phyloP scores from a whole-genome alignment of 352 stramenopile genomes.

The Phytophthora hybrid region DNA sequence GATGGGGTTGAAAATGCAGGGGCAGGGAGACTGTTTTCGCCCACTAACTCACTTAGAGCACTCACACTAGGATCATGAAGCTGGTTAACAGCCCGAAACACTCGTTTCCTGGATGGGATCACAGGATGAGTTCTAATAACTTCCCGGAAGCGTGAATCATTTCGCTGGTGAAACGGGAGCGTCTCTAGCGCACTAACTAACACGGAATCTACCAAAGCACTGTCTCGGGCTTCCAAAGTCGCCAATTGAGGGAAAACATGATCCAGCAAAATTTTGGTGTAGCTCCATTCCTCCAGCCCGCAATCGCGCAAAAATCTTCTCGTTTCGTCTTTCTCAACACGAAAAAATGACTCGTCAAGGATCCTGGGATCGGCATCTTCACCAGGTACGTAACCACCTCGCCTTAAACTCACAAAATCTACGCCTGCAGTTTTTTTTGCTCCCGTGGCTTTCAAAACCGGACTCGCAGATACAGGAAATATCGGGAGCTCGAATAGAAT shows the following conservation, averaged over 20 bases:
- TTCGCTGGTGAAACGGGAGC: conserved; percentile 62
- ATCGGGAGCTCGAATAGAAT: conserved; percentile 61
- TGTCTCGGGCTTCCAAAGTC: conserved; percentile 41
- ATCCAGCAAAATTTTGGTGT: conserved; percentile 64
- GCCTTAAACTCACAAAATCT: conserved; percentile 41
- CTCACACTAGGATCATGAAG: conserved; percentile 77
- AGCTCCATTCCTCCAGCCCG: conserved; percentile 64
- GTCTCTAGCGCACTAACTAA: conserved; percentile 55
- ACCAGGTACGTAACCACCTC: conserved; percentile 52
- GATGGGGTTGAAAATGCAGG: conserved; percentile 53
- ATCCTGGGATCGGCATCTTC: conserved; percentile 52
- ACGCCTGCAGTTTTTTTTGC: neutral
- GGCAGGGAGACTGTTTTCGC: conserved; percentile 69
- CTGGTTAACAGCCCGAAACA: conserved; percentile 59
- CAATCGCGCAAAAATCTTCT: conserved; percentile 60
- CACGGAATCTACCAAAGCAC: conserved; percentile 57
- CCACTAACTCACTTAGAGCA: conserved; percentile 71
- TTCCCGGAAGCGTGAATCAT: conserved; percentile 58
- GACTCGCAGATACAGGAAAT: conserved; percentile 47
- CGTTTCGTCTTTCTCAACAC: conserved; percentile 39
- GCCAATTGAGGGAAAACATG: conserved; percentile 66
- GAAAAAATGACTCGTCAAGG: conserved; percentile 64
- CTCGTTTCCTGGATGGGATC: conserved; percentile 65
- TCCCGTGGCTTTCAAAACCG: neutral
- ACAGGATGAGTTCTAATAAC: conserved; percentile 48